A percentile compares a stretch with the other conserved stretches of the same genome.
Conservation (phyloP, 1,284 basidiomycete genomes). For the Mycena citricolor region DNA sequence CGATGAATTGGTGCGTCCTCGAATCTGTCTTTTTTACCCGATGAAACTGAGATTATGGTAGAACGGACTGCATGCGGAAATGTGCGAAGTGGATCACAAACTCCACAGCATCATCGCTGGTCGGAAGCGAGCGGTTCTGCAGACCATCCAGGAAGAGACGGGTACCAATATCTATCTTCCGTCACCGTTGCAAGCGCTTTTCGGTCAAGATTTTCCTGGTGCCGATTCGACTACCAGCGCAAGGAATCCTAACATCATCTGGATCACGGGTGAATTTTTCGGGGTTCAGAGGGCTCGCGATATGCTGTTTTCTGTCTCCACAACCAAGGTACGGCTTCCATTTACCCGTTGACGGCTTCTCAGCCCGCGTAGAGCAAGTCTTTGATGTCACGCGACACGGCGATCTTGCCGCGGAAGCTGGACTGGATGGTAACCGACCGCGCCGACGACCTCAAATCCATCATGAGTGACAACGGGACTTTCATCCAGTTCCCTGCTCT, state of each 20-base stretch:
- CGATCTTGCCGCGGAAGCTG: constrained; percentile 92
- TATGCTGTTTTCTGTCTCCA: constrained; percentile 88
- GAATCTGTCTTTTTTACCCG: constrained; percentile 11
- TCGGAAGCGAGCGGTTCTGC: constrained; percentile 84
- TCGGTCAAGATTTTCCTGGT: constrained; percentile 58
- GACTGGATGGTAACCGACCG: constrained; percentile 98
- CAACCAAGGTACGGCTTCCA: constrained; percentile 86
- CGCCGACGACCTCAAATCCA: constrained; percentile 83
- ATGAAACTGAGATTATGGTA: constrained; percentile 33
- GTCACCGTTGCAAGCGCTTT: constrained; percentile 84
- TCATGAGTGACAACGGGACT: constrained; percentile 97
- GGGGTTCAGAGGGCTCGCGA: constrained; percentile 93
- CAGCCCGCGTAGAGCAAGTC: constrained; percentile 70
- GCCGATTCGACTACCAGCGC: constrained; percentile 38
- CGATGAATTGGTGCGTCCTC: constrained; percentile 80
- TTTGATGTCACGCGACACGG: constrained; percentile 90
- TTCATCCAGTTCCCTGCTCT: constrained; percentile 93
- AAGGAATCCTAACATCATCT: constrained; percentile 76
- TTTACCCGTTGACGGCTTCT: too few relatives aligned
- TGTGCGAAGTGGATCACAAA: constrained; percentile 94
- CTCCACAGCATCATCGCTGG: constrained; percentile 91
- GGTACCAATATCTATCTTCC: constrained; percentile 97
- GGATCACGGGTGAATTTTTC: constrained; percentile 98
- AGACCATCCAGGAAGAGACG: constrained; percentile 96
- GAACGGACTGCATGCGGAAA: constrained; percentile 88